These are phyloP conservation scores for Hirsutella rhossiliensis DNA, from an alignment of 2,329 filamentous ascomycete genomes.

Conservation along the genomic window DNA sequence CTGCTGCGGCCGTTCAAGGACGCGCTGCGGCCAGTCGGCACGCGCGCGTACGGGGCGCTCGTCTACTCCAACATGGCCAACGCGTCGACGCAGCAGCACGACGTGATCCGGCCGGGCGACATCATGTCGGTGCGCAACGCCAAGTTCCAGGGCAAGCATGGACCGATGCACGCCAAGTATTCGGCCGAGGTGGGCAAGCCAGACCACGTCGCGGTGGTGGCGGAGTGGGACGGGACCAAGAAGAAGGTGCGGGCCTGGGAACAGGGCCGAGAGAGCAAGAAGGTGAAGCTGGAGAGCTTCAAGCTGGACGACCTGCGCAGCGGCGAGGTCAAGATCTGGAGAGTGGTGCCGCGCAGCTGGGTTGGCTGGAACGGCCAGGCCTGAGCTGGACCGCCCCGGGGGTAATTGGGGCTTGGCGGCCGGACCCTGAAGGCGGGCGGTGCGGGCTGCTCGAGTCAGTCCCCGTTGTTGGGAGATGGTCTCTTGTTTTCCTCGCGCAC, in stretches of 20 bases:
- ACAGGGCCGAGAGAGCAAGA: slow-evolving; percentile 85
- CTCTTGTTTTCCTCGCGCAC: background rate
- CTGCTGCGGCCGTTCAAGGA: slow-evolving; percentile 62
- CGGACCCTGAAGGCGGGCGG: background rate
- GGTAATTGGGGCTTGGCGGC: no score
- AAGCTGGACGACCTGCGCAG: slow-evolving; percentile 83
- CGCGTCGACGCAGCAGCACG: slow-evolving; percentile 76
- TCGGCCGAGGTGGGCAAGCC: slow-evolving; percentile 74
- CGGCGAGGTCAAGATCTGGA: slow-evolving; percentile 95
- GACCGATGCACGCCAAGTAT: slow-evolving; percentile 93
- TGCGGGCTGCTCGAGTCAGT: no score
- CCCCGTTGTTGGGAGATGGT: background rate
- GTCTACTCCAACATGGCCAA: slow-evolving; percentile 95
- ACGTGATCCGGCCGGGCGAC: slow-evolving; percentile 88
- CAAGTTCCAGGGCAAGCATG: slow-evolving; percentile 89
- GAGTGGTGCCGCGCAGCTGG: slow-evolving; percentile 85
- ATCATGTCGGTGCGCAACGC: slow-evolving; percentile 89
- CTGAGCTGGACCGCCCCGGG: slow-evolving; percentile 23
- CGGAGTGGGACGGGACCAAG: slow-evolving; percentile 97
- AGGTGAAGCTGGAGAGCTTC: slow-evolving; percentile 89
- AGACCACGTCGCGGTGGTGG: slow-evolving; percentile 81
- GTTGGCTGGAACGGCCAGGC: slow-evolving; percentile 69
- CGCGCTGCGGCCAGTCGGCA: slow-evolving; percentile 75
- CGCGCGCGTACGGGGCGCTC: slow-evolving; percentile 76
- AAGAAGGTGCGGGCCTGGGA: slow-evolving; percentile 96